Conservation (phyloP, 2,329 filamentous ascomycete genomes). For the Sporothrix humicola region DNA sequence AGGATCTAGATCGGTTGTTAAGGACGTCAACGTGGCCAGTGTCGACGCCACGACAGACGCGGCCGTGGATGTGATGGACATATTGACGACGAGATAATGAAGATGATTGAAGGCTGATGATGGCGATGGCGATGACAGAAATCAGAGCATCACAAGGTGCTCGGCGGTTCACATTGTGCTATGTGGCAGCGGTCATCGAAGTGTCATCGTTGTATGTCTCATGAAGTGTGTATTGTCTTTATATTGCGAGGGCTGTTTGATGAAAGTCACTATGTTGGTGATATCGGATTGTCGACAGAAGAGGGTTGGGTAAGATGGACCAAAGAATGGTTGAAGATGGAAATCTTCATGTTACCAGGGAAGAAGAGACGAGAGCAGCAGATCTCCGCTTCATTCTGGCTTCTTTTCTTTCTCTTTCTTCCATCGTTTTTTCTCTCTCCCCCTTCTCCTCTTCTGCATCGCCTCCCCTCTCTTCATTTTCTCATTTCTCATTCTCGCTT, state of each 20-base stretch:
- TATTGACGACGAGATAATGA: neutral
- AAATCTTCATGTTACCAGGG: neutral
- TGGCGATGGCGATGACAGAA: neutral
- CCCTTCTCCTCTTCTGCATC: neutral
- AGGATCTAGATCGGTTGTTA: neutral
- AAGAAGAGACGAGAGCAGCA: neutral
- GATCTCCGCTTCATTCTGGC: neutral
- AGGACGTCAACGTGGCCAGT: neutral
- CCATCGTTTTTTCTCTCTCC: no score
- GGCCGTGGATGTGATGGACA: neutral
- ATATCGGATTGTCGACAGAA: no score
- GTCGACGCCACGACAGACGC: neutral
- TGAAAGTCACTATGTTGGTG: neutral
- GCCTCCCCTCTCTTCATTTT: neutral
- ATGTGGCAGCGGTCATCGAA: neutral
- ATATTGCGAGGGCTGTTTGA: neutral
- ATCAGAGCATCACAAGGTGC: neutral
- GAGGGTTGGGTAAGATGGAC: no score
- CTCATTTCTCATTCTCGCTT: neutral
- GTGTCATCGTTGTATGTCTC: neutral
- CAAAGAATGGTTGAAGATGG: neutral
- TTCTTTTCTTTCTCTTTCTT: no score
- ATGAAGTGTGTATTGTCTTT: neutral
- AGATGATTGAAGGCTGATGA: neutral
- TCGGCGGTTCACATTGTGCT: conserved; percentile 1